Conservation (phyloP, 768 basidiomycete species). For the Lactifluus piperatus region DNA sequence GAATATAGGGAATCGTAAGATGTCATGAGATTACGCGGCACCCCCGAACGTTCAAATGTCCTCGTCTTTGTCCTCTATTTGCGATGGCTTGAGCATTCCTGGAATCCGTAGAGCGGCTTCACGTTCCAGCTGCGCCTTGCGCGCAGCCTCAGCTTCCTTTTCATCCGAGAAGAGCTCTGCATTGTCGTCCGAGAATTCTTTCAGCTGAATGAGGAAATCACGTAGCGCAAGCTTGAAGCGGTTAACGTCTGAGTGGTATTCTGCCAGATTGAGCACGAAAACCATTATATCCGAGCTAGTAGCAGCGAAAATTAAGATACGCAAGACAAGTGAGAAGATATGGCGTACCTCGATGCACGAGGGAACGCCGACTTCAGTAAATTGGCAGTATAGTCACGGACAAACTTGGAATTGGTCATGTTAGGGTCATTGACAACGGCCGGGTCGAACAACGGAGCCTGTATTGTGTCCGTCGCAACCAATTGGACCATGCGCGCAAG, state of each 20-base stretch:
- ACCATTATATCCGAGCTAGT: slow-evolving; percentile 58
- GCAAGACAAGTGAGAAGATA: not conserved
- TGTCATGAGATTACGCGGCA: slow-evolving; percentile 11
- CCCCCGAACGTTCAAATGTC: slow-evolving; percentile 44
- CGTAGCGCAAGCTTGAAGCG: slow-evolving; percentile 91
- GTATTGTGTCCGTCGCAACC: slow-evolving; percentile 72
- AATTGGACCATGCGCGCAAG: slow-evolving; percentile 91
- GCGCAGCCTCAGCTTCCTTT: slow-evolving; percentile 78
- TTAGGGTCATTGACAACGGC: slow-evolving; percentile 57
- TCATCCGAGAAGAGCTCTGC: slow-evolving; percentile 90
- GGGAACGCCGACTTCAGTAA: slow-evolving; percentile 85
- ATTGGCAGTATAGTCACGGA: slow-evolving; percentile 81
- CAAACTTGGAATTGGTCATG: slow-evolving; percentile 70
- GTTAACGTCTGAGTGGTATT: slow-evolving; percentile 71
- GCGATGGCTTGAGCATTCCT: slow-evolving; percentile 95
- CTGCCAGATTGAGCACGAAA: slow-evolving; percentile 61
- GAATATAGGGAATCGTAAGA: slow-evolving; percentile 11
- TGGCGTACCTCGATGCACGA: slow-evolving; percentile 73
- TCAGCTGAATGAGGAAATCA: slow-evolving; percentile 96
- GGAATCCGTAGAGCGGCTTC: slow-evolving; percentile 89
- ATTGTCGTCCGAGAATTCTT: slow-evolving; percentile 95
- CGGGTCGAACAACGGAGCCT: slow-evolving; percentile 79
- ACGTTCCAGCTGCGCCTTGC: slow-evolving; percentile 74
- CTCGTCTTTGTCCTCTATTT: slow-evolving; percentile 90
- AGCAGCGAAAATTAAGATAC: not conserved